Base-by-base conservation (phyloP, 139 green algal genomes). In the Medakamo hakoo region DNA sequence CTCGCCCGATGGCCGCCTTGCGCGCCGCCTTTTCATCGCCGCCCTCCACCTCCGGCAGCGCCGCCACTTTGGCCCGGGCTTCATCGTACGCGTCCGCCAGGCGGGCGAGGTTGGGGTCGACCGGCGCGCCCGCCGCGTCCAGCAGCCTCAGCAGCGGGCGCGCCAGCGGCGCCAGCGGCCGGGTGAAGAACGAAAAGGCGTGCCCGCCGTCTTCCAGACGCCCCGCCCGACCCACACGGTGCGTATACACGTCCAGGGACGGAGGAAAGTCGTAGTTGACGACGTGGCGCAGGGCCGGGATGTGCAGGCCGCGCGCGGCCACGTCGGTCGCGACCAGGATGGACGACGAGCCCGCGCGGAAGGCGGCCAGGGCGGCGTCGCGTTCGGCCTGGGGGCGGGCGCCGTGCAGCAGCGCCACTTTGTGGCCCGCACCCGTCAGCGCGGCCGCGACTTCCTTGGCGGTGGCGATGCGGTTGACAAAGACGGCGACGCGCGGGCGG, bases 221-320 rank as follows among this genome's bases (percentile, higher is more conserved):
- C 1, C 90, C 92, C 1, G 92, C 96, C 23, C 92, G 75, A 0
- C 91, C 91, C 49, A 95, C 87, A 57, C 72, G 73, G 79, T 97
- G 91, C 24, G 96, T 80, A 78, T 97, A 97, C 3, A 82, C 75
- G 59, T 96, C 88, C 21, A 95, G 64, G 28, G 68, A 80, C 28
- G 57, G 29, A 23, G 91, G 89, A 70, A 92, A 92, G 67, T 95
- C 88, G 60, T 94, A 95, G 75, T 92, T 92, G 30, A 95, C 80
- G 0, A 94, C 78, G 62, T 90, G 88, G 22, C 86, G 80, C 70
- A 95, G 77, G 4, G 57, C 60, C 14, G 66, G 67, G 64, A 95
- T 83, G 79, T 95, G 76, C 60, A 95, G 74, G 2, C 87, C 87
- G 0, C 87, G 68, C 0, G 78, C 82, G 1, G 86, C 87, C 5